These are phyloP conservation scores for Aspergillus sp. DNA, from an alignment of 2,329 filamentous ascomycete genomes.

Conservation along the genomic window DNA sequence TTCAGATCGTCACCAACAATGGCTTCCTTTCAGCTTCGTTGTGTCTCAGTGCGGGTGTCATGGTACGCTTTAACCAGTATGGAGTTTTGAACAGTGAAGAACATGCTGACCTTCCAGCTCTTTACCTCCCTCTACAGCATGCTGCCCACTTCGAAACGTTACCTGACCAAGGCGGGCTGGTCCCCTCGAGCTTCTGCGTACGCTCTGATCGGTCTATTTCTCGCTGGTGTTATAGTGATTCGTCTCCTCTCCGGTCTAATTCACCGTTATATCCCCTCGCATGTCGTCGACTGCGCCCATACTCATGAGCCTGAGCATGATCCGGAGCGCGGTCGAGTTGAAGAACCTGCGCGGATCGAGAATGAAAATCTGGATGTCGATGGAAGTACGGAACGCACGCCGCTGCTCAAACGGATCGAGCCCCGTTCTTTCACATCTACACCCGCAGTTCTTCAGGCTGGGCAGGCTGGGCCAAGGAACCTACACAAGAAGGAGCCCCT, in stretches of 20 bases:
- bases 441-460: slow-evolving; percentile 9
- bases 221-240: slow-evolving; percentile 43
- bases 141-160: slow-evolving; percentile 76
- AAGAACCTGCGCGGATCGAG: slow-evolving; percentile 5
- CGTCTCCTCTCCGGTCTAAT: slow-evolving; percentile 39
- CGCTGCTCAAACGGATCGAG: slow-evolving; percentile 17
- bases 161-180: slow-evolving; percentile 64
- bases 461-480: slow-evolving; percentile 5
- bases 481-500: slow-evolving; percentile 24
- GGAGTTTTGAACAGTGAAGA: slow-evolving; percentile 22
- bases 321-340: slow-evolving; percentile 28
- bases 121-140: slow-evolving; percentile 91
- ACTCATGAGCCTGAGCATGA: slow-evolving; percentile 31
- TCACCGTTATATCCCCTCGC: slow-evolving; percentile 44
- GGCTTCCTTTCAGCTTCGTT: slow-evolving; percentile 79
- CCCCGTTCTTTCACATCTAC: slow-evolving; percentile 16
- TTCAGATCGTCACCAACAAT: slow-evolving; percentile 84
- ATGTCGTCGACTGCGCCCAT: slow-evolving; percentile 45
- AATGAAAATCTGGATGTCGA: slow-evolving; percentile 3
- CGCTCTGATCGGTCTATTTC: slow-evolving; percentile 40
- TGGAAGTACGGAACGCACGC: slow-evolving; percentile 23
- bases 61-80: slow-evolving; percentile 55
- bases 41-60: slow-evolving; percentile 90
- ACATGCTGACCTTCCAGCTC: slow-evolving; percentile 48
- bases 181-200: slow-evolving; percentile 57